Conservation (phyloP, 768 basidiomycete species). For the Leccinum longicurvipes region DNA sequence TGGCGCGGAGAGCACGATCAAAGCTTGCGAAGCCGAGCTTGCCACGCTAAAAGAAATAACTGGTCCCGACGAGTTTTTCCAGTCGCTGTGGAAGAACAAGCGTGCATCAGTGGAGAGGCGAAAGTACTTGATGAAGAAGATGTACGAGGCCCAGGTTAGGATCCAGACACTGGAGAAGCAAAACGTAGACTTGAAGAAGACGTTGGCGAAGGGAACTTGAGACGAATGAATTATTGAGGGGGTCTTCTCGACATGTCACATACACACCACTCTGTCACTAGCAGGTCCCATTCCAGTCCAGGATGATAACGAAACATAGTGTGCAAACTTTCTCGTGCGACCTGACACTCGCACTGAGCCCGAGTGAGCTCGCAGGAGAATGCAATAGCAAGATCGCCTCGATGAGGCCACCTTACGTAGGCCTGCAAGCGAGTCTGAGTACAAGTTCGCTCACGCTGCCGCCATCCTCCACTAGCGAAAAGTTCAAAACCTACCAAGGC, state of each 20-base stretch:
- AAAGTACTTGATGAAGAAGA: constrained; percentile 68
- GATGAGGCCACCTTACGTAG: no score
- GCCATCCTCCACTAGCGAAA: no score
- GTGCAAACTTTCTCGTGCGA: no score
- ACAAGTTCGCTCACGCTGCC: no score
- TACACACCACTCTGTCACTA: neutral
- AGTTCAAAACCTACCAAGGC: no score
- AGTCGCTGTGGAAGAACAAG: constrained; percentile 41
- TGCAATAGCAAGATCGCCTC: no score
- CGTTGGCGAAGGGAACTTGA: constrained; percentile 42
- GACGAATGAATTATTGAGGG: neutral
- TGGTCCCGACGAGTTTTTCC: constrained; percentile 44
- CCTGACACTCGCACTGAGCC: no score
- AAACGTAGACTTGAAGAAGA: constrained; percentile 65
- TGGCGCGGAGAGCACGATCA: constrained; percentile 60
- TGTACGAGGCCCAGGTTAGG: constrained; percentile 66
- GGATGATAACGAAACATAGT: neutral
- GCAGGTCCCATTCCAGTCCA: no score
- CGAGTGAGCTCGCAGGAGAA: no score
- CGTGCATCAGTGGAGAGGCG: constrained; percentile 57
- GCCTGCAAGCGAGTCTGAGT: no score
- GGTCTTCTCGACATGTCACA: neutral
- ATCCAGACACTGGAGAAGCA: constrained; percentile 66
- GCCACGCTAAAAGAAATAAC: constrained; percentile 59
- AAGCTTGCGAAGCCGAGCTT: constrained; percentile 75